Evolutionary conservation across 345 rosid genomes (phyloP).

Genomic region (Mangifera indica): DNA sequence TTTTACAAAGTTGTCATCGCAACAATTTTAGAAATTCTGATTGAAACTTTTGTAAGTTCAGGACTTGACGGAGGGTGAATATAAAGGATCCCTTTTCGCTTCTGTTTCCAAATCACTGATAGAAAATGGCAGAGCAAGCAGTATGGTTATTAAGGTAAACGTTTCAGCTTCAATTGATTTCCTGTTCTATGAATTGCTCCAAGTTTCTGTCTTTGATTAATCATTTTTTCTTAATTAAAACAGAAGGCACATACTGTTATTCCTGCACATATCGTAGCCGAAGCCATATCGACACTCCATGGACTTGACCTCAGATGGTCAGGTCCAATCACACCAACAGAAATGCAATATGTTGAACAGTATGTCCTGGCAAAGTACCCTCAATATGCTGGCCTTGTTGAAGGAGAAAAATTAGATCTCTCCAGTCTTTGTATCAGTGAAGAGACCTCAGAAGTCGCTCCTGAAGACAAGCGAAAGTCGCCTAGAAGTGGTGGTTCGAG

Average conservation of each 20-base stretch:
- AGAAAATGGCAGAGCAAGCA: slow-evolving; percentile 54
- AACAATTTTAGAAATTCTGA: slow-evolving; percentile 8
- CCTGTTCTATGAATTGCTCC: not conserved
- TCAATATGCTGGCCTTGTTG: slow-evolving; percentile 55
- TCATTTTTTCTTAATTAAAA: not conserved
- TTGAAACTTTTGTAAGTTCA: slow-evolving; percentile 10
- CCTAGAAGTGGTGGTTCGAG: slow-evolving; percentile 33
- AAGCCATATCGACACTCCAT: slow-evolving; percentile 64
- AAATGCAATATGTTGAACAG: slow-evolving; percentile 65
- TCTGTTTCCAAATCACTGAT: slow-evolving; percentile 42
- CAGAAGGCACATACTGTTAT: slow-evolving; percentile 64
- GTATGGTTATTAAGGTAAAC: slow-evolving; percentile 66
- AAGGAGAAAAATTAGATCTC: slow-evolving; percentile 49
- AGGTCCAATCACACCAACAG: slow-evolving; percentile 67
- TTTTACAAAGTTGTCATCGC: not conserved
- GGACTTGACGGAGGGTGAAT: slow-evolving; percentile 45
- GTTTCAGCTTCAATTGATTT: not conserved
- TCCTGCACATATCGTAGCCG: slow-evolving; percentile 68
- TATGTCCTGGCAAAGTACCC: slow-evolving; percentile 70
- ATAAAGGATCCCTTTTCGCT: slow-evolving; percentile 36
- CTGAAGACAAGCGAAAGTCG: slow-evolving; percentile 41
- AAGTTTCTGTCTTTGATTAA: not conserved
- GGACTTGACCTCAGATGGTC: slow-evolving; percentile 74
- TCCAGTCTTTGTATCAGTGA: slow-evolving; percentile 54
- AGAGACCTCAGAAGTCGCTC: slow-evolving; percentile 38